Conservation (phyloP, 164 flowering plant genomes). For the Vitis rupestris region DNA sequence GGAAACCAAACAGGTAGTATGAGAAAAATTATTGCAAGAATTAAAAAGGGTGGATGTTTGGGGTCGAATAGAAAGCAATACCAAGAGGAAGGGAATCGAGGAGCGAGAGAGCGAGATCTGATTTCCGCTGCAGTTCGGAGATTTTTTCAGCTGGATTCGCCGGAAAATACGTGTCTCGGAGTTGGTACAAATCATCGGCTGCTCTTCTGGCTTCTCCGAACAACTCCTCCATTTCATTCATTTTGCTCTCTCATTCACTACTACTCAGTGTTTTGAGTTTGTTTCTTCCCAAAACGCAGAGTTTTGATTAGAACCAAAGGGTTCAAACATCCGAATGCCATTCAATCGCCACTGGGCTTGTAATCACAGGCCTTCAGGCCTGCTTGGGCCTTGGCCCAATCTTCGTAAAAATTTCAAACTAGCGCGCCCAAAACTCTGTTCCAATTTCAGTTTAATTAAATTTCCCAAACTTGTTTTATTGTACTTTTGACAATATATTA, state of each 20-base stretch:
- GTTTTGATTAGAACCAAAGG: no score
- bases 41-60: neutral
- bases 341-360: no score
- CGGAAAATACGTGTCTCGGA: slow-evolving; percentile 70
- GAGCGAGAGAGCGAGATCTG: slow-evolving; percentile 52
- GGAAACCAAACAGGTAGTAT: neutral
- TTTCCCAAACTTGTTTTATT: no score
- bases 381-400: no score
- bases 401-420: no score
- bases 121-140: slow-evolving; percentile 38
- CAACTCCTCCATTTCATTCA: slow-evolving; percentile 23
- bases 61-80: slow-evolving; percentile 6
- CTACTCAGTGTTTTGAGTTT: no score
- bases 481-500: no score
- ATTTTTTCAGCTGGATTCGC: slow-evolving; percentile 51
- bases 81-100: slow-evolving; percentile 79
- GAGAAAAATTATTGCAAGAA: neutral
- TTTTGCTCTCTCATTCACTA: slow-evolving; percentile 2
- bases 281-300: no score
- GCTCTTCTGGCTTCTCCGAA: slow-evolving; percentile 41
- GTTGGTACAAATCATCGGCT: slow-evolving; percentile 54
- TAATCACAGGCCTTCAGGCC: no score
- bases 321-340: no score
- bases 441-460: no score
- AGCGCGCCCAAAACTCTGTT: no score